Percentiles rank a stretch among this genome's conserved stretches.
Conservation (phyloP, 2,329 filamentous ascomycete genomes). For the Talaromyces pinophilus region DNA sequence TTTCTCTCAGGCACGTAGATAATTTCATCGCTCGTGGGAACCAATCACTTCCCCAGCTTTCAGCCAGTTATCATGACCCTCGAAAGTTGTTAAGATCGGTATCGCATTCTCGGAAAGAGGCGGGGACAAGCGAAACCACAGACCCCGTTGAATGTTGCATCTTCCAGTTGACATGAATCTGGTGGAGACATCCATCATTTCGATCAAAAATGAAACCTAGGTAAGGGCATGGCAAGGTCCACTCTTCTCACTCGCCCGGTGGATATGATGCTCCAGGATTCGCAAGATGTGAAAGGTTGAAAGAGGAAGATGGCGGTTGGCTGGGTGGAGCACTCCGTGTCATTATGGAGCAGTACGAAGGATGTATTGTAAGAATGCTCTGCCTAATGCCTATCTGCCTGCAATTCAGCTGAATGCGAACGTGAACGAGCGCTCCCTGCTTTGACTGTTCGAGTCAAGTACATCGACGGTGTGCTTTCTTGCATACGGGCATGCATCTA, state of each 20-base stretch:
- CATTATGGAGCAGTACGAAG: background rate
- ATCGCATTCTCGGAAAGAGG: slow-evolving; percentile 4
- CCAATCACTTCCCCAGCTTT: background rate
- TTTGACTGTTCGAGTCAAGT: slow-evolving; percentile 1
- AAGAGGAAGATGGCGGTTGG: background rate
- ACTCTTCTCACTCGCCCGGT: slow-evolving; percentile 5
- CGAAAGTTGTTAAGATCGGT: background rate
- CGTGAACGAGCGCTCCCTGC: background rate
- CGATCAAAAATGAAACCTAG: background rate
- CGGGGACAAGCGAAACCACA: slow-evolving; percentile 3
- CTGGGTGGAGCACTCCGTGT: background rate
- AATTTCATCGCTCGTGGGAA: background rate
- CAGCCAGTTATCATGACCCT: slow-evolving; percentile 5
- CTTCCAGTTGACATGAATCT: background rate
- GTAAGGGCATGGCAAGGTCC: background rate
- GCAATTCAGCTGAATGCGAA: background rate
- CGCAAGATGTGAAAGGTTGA: background rate
- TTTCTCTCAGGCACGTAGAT: slow-evolving; percentile 1
- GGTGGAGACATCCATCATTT: slow-evolving; percentile 5
- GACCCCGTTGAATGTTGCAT: slow-evolving; percentile 5
- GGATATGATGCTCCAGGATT: slow-evolving; percentile 5
- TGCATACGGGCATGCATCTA: slow-evolving; percentile 10
- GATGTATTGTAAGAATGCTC: slow-evolving; percentile 4
- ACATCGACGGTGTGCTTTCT: slow-evolving; percentile 4
- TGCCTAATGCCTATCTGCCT: too few relatives aligned